These are phyloP conservation scores for Sutorius eximius DNA, from an alignment of 1,284 basidiomycete genomes.

Conservation along the genomic window DNA sequence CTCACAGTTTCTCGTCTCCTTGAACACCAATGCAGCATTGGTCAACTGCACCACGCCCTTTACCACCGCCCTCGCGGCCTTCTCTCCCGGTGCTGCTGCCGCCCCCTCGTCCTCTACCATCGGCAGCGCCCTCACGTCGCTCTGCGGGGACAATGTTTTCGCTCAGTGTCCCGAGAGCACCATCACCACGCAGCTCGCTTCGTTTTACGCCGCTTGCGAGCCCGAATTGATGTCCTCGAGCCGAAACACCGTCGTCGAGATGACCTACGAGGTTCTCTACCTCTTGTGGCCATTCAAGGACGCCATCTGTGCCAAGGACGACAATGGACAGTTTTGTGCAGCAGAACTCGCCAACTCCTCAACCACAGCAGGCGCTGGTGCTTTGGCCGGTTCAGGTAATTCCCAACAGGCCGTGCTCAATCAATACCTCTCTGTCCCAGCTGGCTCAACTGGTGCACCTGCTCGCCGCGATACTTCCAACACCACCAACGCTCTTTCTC, in stretches of 20 bases:
- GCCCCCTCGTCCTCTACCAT: slow-evolving; percentile 48
- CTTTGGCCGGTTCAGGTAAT: slow-evolving; percentile 13
- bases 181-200: slow-evolving; percentile 60
- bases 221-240: slow-evolving; percentile 58
- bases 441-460: slow-evolving; percentile 21
- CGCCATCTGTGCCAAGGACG: slow-evolving; percentile 76
- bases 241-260: slow-evolving; percentile 50
- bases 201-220: slow-evolving; percentile 70
- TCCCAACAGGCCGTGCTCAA: slow-evolving; percentile 20
- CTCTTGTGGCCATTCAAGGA: slow-evolving; percentile 59
- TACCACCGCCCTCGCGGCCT: slow-evolving; percentile 58
- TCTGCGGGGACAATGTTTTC: slow-evolving; percentile 54
- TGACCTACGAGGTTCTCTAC: slow-evolving; percentile 80
- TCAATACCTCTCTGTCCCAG: slow-evolving; percentile 19
- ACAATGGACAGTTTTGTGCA: slow-evolving; percentile 68
- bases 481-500: slow-evolving; percentile 40
- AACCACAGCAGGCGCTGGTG: slow-evolving; percentile 17
- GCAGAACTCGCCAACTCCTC: slow-evolving; percentile 35
- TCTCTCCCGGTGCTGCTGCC: slow-evolving; percentile 49
- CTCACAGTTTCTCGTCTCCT: slow-evolving; percentile 53
- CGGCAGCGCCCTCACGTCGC: slow-evolving; percentile 49
- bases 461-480: slow-evolving; percentile 32
- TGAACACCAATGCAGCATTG: slow-evolving; percentile 65
- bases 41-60: slow-evolving; percentile 66
- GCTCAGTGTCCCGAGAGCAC: slow-evolving; percentile 55